Base-by-base conservation (phyloP, 768 basidiomycete genomes). In the Infundibulicybe gibba region DNA sequence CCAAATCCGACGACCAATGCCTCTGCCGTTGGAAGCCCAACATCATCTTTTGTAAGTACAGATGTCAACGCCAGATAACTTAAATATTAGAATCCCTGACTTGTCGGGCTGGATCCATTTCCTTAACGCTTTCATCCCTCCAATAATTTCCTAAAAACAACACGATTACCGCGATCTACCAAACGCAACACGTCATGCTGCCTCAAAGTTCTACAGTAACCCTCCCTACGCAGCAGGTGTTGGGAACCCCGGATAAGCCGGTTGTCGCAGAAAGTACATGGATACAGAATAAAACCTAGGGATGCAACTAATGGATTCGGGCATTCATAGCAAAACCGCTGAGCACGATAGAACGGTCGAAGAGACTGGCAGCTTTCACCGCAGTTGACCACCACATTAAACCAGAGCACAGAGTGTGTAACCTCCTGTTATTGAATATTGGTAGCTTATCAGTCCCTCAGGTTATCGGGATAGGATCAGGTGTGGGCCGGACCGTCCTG, bases 371-470 rank as follows among this genome's bases (percentile, higher is more conserved):
- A 8, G 97, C 97, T 3, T 94, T 82, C 68, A 88, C 90, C 1
- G 97, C 97, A 0, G 95, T 99, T 1, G 95, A 98, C 62, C 77
- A 81, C 42, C 88, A 97, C 67, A 76, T 99, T 30, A 75, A 76
- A 47, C 79, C 85, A 20, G 77, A 91, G 55, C 87, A 97, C 67
- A 86, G 83, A 72, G 94, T 89, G 55, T 48, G 75, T 64, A n/a
- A 25, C 41, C 41, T 39, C 35, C 15, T 37, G 49, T 45, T 20
- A 30, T 33, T 6, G 34, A 15, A 21, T 15, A 12, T 20, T 45
- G 13, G 17, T 21, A 11, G 31, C 44, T 41, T 32, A 33, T 13
- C 9, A 13, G 48, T 43, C 32, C 49, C 42, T 31, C 53, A 93
- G 91, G 72, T 91, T 42, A 88, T 94, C 50, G 91, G 91, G 9